Base-by-base conservation (phyloP, 306 rosid species). In the Vigna mungo region DNA sequence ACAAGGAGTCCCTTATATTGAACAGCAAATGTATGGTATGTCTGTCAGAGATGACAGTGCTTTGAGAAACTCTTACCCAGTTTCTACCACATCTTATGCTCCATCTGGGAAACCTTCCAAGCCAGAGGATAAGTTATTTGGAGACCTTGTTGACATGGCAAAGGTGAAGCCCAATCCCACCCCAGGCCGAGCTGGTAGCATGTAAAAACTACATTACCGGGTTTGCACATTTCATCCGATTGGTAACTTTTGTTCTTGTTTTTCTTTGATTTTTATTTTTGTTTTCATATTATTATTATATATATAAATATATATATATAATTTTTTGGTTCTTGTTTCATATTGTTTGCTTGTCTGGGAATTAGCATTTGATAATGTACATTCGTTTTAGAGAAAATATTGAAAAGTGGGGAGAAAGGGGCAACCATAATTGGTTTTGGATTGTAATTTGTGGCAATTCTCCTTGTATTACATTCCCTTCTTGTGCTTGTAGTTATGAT, bases 51-150 rank as follows among this genome's bases (percentile, higher is more conserved):
- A 92, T 41, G 88, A 86, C 64, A 89, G 65, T 77, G 80, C 84
- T 51, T 23, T 87, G 90, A 84, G 90, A 74, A 86, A 83, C 78
- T 62, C 92, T n/a, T 78, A 89, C 82, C 96, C 86, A 80, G 80
- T 72, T 77, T 82, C 96, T 17, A 53, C 86, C 55, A 46, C 90
- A 71, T 84, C 97, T 16, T 86, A 92, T 60, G 81, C 74, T 60
- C 91, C 97, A 36, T 85, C 93, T 8, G 84, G 74, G 78, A 90
- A 80, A 86, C 96, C 97, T 72, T 87, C 88, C 61, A 95, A 88
- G 78, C 97, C 98, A 39, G 97, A 95, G 87, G 97, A 95, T 70
- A 95, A 89, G 75, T 84, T 95, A 51, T 95, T 95, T 12, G 98
- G 98, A 14, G 98, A 95, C 85, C 97, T 95, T 43, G 97, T 95